Evolutionary conservation across 2,329 filamentous ascomycete genomes (phyloP), one percentile per base, ranked within the genome.

Genomic region (Byssoonygena ceratinophila): DNA sequence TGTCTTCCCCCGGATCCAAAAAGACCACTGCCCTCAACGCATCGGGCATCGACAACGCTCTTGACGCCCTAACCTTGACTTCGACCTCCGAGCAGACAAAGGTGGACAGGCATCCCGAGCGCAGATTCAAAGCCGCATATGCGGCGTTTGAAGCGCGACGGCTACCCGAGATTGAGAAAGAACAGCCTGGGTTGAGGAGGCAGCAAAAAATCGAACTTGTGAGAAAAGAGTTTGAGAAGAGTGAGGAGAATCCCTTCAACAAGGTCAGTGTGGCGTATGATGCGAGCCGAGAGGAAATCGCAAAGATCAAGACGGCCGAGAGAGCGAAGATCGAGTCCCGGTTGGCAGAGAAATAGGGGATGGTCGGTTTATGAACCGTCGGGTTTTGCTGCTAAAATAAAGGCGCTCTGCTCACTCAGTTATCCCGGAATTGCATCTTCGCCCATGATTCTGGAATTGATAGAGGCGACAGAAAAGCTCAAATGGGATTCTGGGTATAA

Each of bases 161-260:
- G 53, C 72, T 96, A 59, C 77, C 81, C 1, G 89, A 97, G 76
- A 87, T 96, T 78, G 86, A 91, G 64, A 74, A 80, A 51, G 89
- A 96, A 68, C 85, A 84, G 50, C 82, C 84, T 53, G 88, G 87
- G 0, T 69, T 97, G 65, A 76, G 90, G 53, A 75, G 86, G 60
- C 81, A 94, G 61, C 90, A 96, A 78, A 84, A 86, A 70, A 83
- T 90, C 63, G 85, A 91, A 58, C 77, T 83, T 64, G 86, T 94
- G 59, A 72, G 80, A 57, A 94, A 94, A 76, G 92, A 97, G 73
- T 98, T 97, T 68, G 85, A 94, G 70, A 94, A 88, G 76, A 86
- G 85, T 63, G 84, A 87, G 1, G 91, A 97, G 62, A 98, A 98
- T 68, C 92, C 92, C 12, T 92, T 94, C 73, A 95, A 95, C 72